Conservation (phyloP, 306 rosid genomes). For the Pyrus communis region DNA sequence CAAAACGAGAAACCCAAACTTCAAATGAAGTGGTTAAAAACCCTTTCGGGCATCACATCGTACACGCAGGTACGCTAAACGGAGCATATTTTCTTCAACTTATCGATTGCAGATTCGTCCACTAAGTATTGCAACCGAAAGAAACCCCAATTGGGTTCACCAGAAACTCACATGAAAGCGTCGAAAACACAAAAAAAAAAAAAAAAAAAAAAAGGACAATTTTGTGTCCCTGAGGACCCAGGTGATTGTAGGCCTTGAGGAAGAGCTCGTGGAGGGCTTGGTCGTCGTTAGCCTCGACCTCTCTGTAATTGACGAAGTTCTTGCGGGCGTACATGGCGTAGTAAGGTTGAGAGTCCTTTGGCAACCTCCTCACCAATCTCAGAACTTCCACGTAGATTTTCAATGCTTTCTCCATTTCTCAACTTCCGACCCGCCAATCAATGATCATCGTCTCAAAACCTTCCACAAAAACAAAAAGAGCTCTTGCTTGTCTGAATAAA, state of each 20-base stretch:
- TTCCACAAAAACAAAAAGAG: not conserved
- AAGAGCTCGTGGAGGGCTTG: constrained; percentile 37
- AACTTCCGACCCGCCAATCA: not conserved
- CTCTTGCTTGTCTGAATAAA: not conserved
- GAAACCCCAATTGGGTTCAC: not conserved
- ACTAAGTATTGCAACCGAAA: constrained; percentile 51
- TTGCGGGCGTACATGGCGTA: constrained; percentile 64
- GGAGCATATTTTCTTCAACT: constrained; percentile 44
- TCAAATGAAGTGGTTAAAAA: not conserved
- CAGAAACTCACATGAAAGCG: not conserved
- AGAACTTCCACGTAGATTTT: constrained; percentile 66
- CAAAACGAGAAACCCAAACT: not conserved
- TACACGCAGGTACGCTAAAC: constrained; percentile 26
- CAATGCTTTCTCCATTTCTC: constrained; percentile 56
- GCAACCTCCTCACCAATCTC: constrained; percentile 48
- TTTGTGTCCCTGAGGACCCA: constrained; percentile 69
- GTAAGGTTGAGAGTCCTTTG: constrained; percentile 47
- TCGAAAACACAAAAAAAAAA: not conserved
- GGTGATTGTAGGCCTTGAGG: constrained; percentile 47
- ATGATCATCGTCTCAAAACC: not conserved
- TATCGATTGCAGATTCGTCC: constrained; percentile 61
- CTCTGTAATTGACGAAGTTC: constrained; percentile 58
- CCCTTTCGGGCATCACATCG: constrained; percentile 21
- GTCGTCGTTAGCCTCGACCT: constrained; percentile 32
- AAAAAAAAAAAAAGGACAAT: not conserved